A percentile compares a stretch with the other conserved stretches of the same genome.
phyloP scores from a whole-genome alignment of 2,329 filamentous ascomycete genomes.

The Diaporthe sp. region DNA sequence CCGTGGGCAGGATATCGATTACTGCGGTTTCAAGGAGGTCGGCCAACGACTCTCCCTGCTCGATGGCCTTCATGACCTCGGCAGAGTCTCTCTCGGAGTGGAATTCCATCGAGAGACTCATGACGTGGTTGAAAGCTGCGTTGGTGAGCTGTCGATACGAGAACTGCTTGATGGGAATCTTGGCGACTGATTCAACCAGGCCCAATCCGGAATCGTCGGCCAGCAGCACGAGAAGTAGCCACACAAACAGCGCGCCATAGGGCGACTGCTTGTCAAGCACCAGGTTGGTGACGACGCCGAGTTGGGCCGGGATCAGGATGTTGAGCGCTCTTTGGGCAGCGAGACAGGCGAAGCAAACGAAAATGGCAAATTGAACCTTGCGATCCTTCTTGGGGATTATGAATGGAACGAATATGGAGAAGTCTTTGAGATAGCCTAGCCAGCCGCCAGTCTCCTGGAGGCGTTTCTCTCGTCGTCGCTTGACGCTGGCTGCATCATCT shows the following conservation, averaged over 20 bases:
- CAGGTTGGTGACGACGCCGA: constrained; percentile 9
- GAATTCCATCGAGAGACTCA: constrained; percentile 78
- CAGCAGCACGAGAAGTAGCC: constrained; percentile 1
- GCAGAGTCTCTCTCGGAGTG: constrained; percentile 75
- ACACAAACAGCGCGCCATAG: neutral
- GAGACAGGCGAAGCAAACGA: neutral
- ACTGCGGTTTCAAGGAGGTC: constrained; percentile 70
- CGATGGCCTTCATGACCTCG: constrained; percentile 74
- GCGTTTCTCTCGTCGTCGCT: constrained; percentile 7
- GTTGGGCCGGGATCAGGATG: constrained; percentile 14
- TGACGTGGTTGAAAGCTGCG: constrained; percentile 75
- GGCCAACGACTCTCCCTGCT: constrained; percentile 71
- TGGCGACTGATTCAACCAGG: neutral
- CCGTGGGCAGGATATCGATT: constrained; percentile 71
- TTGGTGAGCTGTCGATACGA: constrained; percentile 69
- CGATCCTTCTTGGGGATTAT: constrained; percentile 19
- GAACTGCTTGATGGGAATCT: constrained; percentile 66
- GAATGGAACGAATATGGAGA: constrained; percentile 26
- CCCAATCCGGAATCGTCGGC: neutral
- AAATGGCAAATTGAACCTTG: constrained; percentile 4
- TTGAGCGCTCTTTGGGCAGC: neutral
- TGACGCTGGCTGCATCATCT: constrained; percentile 4
- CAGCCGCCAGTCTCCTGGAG: constrained; percentile 29
- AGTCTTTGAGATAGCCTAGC: constrained; percentile 37
- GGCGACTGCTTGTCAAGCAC: constrained; percentile 1